phyloP scores from a whole-genome alignment of 2,329 filamentous ascomycete genomes.

The Colletotrichum somersetense region DNA sequence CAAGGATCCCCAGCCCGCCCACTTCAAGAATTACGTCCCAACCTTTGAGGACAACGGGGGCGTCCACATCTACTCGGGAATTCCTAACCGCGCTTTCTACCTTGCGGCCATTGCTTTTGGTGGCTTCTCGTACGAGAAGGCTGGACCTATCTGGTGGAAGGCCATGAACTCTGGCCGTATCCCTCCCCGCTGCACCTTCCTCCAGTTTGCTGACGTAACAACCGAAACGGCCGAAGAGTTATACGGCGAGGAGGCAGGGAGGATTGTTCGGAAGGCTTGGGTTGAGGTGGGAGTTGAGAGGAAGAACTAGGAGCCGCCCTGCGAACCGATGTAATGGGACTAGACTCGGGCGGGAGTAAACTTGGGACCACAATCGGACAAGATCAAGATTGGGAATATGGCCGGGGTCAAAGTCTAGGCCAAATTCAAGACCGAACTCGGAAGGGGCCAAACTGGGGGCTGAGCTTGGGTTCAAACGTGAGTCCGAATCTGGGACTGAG shows the following conservation, averaged over 20 bases:
- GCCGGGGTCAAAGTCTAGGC: no score
- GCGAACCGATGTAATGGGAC: slow-evolving; percentile 3
- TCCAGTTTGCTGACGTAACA: slow-evolving; percentile 63
- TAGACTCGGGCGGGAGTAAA: no score
- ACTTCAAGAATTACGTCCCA: slow-evolving; percentile 59
- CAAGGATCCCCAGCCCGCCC: slow-evolving; percentile 65
- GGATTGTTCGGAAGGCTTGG: slow-evolving; percentile 61
- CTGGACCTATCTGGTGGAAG: slow-evolving; percentile 66
- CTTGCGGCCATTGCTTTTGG: slow-evolving; percentile 61
- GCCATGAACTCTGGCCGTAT: slow-evolving; percentile 59
- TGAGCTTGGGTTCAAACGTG: no score
- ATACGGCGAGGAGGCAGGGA: slow-evolving; percentile 57
- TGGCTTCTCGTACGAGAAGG: slow-evolving; percentile 67
- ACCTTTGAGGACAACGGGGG: slow-evolving; percentile 63
- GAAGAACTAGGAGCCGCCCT: slow-evolving; percentile 27
- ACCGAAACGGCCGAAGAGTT: slow-evolving; percentile 59
- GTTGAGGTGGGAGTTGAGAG: slow-evolving; percentile 58
- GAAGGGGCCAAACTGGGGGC: no score
- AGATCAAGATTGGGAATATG: no score
- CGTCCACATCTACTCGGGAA: slow-evolving; percentile 68
- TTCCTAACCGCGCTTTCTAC: slow-evolving; percentile 70
- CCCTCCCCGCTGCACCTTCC: slow-evolving; percentile 57
- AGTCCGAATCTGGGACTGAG: no score
- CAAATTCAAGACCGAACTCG: no score
- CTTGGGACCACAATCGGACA: no score